Conservation (phyloP, 768 basidiomycete species). For the Tricholomella constricta region DNA sequence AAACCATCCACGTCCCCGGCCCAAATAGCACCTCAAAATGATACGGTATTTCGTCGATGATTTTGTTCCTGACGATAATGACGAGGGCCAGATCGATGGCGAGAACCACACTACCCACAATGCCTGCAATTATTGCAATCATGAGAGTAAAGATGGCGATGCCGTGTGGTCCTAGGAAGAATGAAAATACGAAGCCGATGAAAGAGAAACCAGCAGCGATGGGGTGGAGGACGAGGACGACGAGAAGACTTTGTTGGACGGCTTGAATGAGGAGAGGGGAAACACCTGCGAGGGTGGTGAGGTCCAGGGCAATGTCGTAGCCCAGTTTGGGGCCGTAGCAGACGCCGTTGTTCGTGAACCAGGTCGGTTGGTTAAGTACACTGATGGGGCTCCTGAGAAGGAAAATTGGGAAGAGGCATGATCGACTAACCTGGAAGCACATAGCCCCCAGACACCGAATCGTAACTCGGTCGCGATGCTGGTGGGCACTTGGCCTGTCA, state of each 20-base stretch:
- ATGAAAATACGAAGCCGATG: conserved; percentile 49
- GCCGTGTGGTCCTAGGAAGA: conserved; percentile 60
- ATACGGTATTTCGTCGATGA: conserved; percentile 40
- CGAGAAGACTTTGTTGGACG: conserved; percentile 50
- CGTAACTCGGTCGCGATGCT: conserved; percentile 60
- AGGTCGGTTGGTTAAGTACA: conserved; percentile 35
- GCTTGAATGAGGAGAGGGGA: conserved; percentile 43
- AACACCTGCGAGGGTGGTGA: conserved; percentile 46
- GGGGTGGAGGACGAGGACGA: conserved; percentile 70
- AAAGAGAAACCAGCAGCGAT: conserved; percentile 62
- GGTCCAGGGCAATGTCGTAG: conserved; percentile 57
- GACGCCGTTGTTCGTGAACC: conserved; percentile 39
- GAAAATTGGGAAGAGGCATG: not conserved
- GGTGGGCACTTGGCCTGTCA: conserved; percentile 38
- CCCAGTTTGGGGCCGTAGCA: conserved; percentile 72
- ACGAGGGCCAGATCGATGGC: conserved; percentile 66
- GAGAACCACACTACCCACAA: conserved; percentile 57
- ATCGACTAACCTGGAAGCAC: conserved; percentile 47
- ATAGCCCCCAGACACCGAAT: conserved; percentile 86
- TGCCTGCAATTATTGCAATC: conserved; percentile 53
- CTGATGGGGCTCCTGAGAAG: conserved; percentile 17
- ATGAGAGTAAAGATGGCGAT: conserved; percentile 62
- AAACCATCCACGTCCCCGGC: conserved; percentile 75
- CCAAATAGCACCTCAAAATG: conserved; percentile 56
- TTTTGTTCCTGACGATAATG: conserved; percentile 46